Conservation (phyloP, 176 grass and related monocot species). For the Carex myosuroides region DNA sequence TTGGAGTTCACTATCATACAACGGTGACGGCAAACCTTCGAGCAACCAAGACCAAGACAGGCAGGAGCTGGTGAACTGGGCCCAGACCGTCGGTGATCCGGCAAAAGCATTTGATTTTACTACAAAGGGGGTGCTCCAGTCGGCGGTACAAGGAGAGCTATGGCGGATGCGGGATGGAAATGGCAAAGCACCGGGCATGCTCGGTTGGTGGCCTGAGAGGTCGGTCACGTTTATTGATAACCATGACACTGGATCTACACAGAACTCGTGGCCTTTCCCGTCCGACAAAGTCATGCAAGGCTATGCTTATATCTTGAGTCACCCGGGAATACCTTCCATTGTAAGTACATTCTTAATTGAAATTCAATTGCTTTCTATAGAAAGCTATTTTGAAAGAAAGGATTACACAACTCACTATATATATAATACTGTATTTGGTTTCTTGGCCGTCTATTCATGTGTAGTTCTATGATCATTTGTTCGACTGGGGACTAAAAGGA, state of each 20-base stretch:
- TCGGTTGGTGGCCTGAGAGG: constrained; percentile 71
- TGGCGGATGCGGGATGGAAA: constrained; percentile 58
- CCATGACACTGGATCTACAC: constrained; percentile 78
- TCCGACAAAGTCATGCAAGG: constrained; percentile 73
- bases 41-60: constrained; percentile 53
- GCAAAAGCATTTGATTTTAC: constrained; percentile 79
- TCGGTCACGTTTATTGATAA: constrained; percentile 86
- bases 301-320: constrained; percentile 76
- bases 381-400: no score
- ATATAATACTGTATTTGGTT: no score
- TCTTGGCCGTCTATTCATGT: background rate
- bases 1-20: constrained; percentile 62
- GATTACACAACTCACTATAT: no score
- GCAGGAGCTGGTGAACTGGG: constrained; percentile 70
- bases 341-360: constrained; percentile 25
- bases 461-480: constrained; percentile 51
- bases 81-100: constrained; percentile 34
- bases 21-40: constrained; percentile 45
- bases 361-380: no score
- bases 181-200: constrained; percentile 60
- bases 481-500: constrained; percentile 37
- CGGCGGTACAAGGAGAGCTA: constrained; percentile 60
- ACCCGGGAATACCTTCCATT: constrained; percentile 66
- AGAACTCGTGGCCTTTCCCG: constrained; percentile 54
- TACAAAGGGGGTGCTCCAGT: constrained; percentile 70